A percentile compares a stretch with the other conserved stretches of the same genome.
phyloP scores from a whole-genome alignment of 352 stramenopile genomes.

The Globisporangium middletonii region DNA sequence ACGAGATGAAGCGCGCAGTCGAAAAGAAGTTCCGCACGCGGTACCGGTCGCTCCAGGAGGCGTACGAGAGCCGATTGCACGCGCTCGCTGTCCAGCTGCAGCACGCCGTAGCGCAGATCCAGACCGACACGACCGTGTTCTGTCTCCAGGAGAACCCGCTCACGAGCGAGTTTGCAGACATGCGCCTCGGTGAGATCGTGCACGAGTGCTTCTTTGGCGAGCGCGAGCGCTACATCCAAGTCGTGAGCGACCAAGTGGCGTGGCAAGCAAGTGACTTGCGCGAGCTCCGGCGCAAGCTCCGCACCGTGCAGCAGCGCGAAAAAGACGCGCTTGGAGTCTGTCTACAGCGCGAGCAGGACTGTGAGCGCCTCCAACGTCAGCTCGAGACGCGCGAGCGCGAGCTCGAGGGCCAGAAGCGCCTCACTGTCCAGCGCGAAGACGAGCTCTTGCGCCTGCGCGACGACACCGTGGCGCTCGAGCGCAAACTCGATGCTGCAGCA shows the following conservation, averaged over 20 bases:
- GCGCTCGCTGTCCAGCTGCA: constrained; percentile 46
- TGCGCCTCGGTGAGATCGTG: constrained; percentile 57
- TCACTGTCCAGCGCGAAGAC: constrained; percentile 21
- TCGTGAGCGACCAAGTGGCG: constrained; percentile 61
- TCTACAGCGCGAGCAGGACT: constrained; percentile 34
- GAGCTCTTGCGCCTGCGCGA: constrained; percentile 16
- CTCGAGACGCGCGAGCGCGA: constrained; percentile 40
- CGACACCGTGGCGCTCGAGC: constrained; percentile 28
- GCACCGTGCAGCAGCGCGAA: constrained; percentile 29
- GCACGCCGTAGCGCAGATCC: constrained; percentile 40
- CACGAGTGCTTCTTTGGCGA: constrained; percentile 62
- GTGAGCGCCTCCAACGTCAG: constrained; percentile 30
- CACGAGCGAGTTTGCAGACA: constrained; percentile 56
- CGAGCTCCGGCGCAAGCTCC: constrained; percentile 45
- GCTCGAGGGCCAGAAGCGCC: constrained; percentile 31
- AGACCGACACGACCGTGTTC: constrained; percentile 54
- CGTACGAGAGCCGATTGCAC: constrained; percentile 67
- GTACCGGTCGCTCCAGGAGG: constrained; percentile 58
- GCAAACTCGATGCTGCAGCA: constrained; percentile 29
- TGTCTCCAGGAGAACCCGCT: constrained; percentile 60
- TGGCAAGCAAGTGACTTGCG: constrained; percentile 62
- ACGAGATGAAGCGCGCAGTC: constrained; percentile 43
- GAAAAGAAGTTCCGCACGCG: constrained; percentile 71
- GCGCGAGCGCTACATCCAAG: constrained; percentile 66
- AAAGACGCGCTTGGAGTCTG: constrained; percentile 34